Evolutionary conservation across 441 rosid genomes (phyloP).

Genomic region (Adansonia madagascariensis): DNA sequence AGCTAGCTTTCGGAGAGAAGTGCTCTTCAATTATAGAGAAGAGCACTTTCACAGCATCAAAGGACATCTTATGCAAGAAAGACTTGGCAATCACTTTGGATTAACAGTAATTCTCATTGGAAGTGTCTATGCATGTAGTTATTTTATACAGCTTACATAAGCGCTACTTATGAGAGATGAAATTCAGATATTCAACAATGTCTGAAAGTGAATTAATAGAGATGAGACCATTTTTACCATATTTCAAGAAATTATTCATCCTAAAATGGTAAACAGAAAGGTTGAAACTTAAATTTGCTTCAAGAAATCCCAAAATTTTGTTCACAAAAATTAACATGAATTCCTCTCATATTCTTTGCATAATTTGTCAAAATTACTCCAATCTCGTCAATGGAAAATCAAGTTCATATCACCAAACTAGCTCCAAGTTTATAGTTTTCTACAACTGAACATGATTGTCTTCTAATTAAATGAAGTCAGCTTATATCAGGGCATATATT

Average conservation of each 20-base stretch:
- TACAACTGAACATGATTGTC: not conserved
- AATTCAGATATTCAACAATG: not conserved
- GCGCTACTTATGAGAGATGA: not conserved
- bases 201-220: not conserved
- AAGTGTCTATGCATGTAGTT: not conserved
- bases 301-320: not conserved
- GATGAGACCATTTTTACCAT: not conserved
- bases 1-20: not conserved
- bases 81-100: not conserved
- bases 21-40: not conserved
- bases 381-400: not conserved
- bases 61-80: not conserved
- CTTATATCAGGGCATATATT: too few relatives aligned
- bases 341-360: not conserved
- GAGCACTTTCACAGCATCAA: conserved; percentile 6
- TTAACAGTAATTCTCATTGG: not conserved
- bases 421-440: not conserved
- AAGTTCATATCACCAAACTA: not conserved
- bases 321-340: not conserved
- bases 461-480: not conserved
- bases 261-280: not conserved
- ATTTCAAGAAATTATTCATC: not conserved
- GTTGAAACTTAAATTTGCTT: not conserved
- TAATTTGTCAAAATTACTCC: not conserved
- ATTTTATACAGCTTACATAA: not conserved